Percentiles rank a stretch among this genome's conserved stretches.
Conservation (phyloP, 2,329 filamentous ascomycete species). For the Botrytis porri region DNA sequence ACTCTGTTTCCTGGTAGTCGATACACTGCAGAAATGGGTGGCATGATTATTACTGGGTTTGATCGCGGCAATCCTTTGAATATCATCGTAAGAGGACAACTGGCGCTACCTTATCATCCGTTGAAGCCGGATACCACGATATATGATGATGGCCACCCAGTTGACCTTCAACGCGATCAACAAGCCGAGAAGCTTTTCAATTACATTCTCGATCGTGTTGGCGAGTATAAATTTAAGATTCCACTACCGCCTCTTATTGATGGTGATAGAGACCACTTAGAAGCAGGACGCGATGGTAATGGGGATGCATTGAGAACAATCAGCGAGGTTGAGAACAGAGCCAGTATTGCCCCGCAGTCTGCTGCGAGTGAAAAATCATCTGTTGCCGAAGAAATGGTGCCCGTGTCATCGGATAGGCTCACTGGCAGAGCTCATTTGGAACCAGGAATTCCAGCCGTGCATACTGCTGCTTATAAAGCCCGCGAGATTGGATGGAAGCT, state of each 20-base stretch:
- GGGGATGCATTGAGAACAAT: constrained; percentile 70
- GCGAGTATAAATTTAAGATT: constrained; percentile 81
- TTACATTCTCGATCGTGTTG: constrained; percentile 87
- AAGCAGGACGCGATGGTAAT: constrained; percentile 75
- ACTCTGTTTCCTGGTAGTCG: constrained; percentile 53
- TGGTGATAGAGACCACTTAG: constrained; percentile 78
- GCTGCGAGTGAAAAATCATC: constrained; percentile 39
- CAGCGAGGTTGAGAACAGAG: constrained; percentile 64
- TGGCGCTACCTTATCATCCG: constrained; percentile 81
- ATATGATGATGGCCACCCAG: constrained; percentile 78
- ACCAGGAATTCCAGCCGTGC: constrained; percentile 63
- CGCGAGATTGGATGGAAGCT: constrained; percentile 80
- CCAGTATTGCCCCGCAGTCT: constrained; percentile 56
- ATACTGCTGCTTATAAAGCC: constrained; percentile 74
- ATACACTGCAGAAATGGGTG: constrained; percentile 92
- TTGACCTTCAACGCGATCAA: constrained; percentile 74
- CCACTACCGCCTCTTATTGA: constrained; percentile 68
- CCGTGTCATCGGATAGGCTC: constrained; percentile 63
- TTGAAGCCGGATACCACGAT: constrained; percentile 79
- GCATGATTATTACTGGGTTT: constrained; percentile 97
- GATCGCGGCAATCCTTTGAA: constrained; percentile 93
- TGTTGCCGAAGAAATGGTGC: constrained; percentile 50
- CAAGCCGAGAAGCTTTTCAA: constrained; percentile 92
- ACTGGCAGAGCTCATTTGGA: constrained; percentile 72
- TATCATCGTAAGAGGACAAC: constrained; percentile 83